phyloP scores from a whole-genome alignment of 371 early-diverging fungal species.

The Mucor indicus region DNA sequence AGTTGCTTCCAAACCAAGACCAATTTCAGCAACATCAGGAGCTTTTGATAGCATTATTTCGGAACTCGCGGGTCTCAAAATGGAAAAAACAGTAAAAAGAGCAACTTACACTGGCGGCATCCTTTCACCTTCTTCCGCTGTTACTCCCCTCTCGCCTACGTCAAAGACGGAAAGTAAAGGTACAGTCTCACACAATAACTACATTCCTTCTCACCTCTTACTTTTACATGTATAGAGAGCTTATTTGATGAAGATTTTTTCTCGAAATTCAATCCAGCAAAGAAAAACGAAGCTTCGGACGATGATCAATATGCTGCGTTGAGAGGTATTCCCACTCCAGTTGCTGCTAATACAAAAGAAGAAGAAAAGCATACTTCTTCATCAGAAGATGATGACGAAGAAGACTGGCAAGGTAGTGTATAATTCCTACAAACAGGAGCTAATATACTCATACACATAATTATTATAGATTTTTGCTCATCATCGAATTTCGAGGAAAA shows the following conservation, averaged over 20 bases:
- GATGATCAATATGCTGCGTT: constrained; percentile 16
- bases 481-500: constrained; percentile 11
- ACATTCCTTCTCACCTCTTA: not conserved
- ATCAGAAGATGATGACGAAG: constrained; percentile 10
- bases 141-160: not conserved
- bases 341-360: not conserved
- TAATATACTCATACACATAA: not conserved
- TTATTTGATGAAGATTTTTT: constrained; percentile 6
- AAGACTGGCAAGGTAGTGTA: constrained; percentile 21
- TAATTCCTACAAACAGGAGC: not conserved
- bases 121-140: constrained; percentile 17
- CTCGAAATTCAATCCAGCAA: not conserved
- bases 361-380: not conserved
- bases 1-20: constrained; percentile 1
- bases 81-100: constrained; percentile 11
- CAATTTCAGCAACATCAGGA: not conserved
- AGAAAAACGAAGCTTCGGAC: not conserved
- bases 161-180: not conserved
- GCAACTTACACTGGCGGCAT: constrained; percentile 36
- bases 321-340: constrained; percentile 12
- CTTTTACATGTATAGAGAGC: no score
- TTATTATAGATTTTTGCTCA: constrained; percentile 15
- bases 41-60: constrained; percentile 21
- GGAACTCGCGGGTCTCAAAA: constrained; percentile 28
- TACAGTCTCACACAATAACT: not conserved